Conservation (phyloP, 2,329 filamentous ascomycete genomes). For the Hortaea sp. region DNA sequence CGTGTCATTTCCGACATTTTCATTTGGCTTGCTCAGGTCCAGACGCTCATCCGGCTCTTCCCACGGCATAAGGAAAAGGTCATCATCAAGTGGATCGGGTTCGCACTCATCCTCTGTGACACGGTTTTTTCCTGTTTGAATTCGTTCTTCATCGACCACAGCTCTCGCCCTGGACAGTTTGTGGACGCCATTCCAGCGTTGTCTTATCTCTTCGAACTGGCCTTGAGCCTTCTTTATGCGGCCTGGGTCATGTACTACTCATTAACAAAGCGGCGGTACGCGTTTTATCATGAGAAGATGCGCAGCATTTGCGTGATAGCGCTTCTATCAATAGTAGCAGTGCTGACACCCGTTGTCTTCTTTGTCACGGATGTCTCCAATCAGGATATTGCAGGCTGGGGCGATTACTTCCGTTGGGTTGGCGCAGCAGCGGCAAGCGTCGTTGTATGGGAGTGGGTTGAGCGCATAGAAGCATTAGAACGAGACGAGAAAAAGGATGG, state of each 20-base stretch:
- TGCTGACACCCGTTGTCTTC: constrained; percentile 82
- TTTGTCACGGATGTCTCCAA: constrained; percentile 86
- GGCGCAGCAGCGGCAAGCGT: constrained; percentile 87
- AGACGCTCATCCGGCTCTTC: constrained; percentile 90
- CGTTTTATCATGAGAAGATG: constrained; percentile 85
- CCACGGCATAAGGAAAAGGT: constrained; percentile 95
- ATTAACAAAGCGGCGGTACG: constrained; percentile 81
- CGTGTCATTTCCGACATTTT: constrained; percentile 93
- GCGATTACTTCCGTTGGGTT: constrained; percentile 94
- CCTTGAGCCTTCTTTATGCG: constrained; percentile 77
- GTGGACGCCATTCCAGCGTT: constrained; percentile 83
- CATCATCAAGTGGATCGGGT: constrained; percentile 97
- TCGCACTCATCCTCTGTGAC: constrained; percentile 83
- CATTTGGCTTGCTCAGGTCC: constrained; percentile 92
- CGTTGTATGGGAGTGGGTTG: constrained; percentile 98
- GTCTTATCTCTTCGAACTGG: constrained; percentile 81
- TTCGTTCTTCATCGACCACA: constrained; percentile 59
- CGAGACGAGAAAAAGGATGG: constrained; percentile 90
- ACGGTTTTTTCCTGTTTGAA: constrained; percentile 86
- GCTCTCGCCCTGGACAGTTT: constrained; percentile 57
- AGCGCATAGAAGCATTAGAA: constrained; percentile 84
- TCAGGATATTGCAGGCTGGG: constrained; percentile 79
- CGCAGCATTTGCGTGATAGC: constrained; percentile 78
- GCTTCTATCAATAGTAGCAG: constrained; percentile 65
- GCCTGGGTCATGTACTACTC: constrained; percentile 92